These are phyloP conservation scores for Mitragyna speciosa DNA, from an alignment of 257 asterid species.

Conservation along the genomic window DNA sequence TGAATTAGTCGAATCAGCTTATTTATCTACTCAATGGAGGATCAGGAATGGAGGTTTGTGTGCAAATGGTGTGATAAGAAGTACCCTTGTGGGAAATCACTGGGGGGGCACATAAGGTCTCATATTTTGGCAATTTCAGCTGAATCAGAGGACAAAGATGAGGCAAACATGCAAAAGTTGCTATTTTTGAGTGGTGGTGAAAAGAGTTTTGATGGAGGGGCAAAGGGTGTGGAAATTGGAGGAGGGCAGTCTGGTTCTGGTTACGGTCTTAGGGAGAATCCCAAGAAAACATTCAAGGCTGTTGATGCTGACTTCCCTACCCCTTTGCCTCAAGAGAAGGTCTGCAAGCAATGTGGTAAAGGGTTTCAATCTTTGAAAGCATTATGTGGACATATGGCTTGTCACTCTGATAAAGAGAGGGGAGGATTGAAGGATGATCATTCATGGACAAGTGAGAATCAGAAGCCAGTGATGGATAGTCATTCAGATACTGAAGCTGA, in stretches of 20 bases:
- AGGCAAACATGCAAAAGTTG: conserved; percentile 34
- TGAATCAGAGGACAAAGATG: conserved; percentile 52
- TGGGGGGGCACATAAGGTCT: conserved; percentile 89
- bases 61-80: conserved; percentile 59
- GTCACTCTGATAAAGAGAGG: conserved; percentile 79
- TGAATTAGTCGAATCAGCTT: conserved; percentile 1
- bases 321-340: conserved; percentile 45
- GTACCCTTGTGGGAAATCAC: conserved; percentile 78
- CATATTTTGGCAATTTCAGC: conserved; percentile 59
- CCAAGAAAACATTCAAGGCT: conserved; percentile 84
- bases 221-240: conserved; percentile 38
- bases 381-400: conserved; percentile 97
- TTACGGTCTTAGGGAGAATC: conserved; percentile 82
- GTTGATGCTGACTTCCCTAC: conserved; percentile 38
- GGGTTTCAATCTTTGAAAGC: conserved; percentile 88
- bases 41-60: conserved; percentile 27
- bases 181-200: conserved; percentile 31
- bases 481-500: conserved; percentile 67
- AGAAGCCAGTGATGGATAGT: conserved; percentile 53
- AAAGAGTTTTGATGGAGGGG: conserved; percentile 20
- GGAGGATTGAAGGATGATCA: conserved; percentile 58
- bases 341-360: conserved; percentile 95
- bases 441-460: conserved; percentile 79
- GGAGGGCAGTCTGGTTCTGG: conserved; percentile 33
- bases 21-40: conserved; percentile 19